Base-by-base conservation (phyloP, 148 eudicot genomes). In the Rhododendron williamsianum region DNA sequence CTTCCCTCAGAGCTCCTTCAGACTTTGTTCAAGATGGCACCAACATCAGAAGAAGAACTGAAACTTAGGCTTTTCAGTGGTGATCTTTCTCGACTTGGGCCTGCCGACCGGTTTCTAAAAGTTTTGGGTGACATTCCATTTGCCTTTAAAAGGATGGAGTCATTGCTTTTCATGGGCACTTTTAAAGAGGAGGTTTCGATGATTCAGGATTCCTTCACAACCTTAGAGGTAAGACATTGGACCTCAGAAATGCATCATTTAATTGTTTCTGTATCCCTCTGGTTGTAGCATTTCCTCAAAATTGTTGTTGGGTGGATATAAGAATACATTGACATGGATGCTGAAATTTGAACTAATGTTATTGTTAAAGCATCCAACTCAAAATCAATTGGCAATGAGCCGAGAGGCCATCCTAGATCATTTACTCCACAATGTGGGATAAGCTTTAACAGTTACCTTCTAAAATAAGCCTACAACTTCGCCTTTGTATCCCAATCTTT, bases 51-150 rank as follows among this genome's bases (percentile, higher is more conserved):
- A 60, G 97, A 94, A 87, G 97, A 94, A 89, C 82, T 91, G 81
- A 95, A 93, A 87, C 90, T 95, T 43, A 89, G 93, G 84, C 89
- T 92, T 74, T 95, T 85, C 79, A 89, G 23, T 87, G 98, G 94
- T 74, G 90, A 91, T 33, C 85, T 89, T 85, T 89, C 96, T 87
- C 92, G 87, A 85, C 94, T 95, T 69, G 95, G 96, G 45, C 91
- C 96, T 25, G 98, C 98, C 25, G 98, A 95, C 84, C 93, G 98
- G 81, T 95, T 95, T 89, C 56, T 95, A 82, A 95, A 95, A 87
- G 89, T 87, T 54, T 83, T 93, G 88, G 94, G 91, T 69, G 98
- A 92, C 69, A 91, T 92, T 65, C 96, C 98, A 49, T 92, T 91
- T 87, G 92, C 96, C 83, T 92, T 90, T 76, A 91, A 89, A 89